These are phyloP conservation scores for Ciborinia camelliae DNA, from an alignment of 2,329 filamentous ascomycete species.

Conservation along the genomic window DNA sequence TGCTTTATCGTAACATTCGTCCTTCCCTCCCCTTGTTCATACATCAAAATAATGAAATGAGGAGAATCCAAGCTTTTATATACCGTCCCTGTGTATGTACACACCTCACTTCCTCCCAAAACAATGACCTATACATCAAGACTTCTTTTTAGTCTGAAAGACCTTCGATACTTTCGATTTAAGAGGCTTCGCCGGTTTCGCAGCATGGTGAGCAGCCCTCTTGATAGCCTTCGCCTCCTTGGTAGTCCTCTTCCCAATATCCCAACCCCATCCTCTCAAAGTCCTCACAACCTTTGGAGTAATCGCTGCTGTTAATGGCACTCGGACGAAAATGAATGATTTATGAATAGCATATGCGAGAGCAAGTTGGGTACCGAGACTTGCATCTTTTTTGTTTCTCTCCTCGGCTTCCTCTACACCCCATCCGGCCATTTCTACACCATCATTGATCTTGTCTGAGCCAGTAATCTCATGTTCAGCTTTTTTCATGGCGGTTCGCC, in stretches of 20 bases:
- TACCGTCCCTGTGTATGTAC: constrained; percentile 1
- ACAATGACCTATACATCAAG: not conserved
- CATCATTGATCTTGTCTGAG: constrained; percentile 45
- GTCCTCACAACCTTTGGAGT: constrained; percentile 93
- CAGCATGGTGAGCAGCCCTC: constrained; percentile 26
- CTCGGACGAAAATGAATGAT: constrained; percentile 93
- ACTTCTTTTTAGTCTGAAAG: constrained; percentile 3
- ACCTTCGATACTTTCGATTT: not conserved
- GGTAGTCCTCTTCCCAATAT: constrained; percentile 74
- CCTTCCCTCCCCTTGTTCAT: not conserved
- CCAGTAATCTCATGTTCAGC: constrained; percentile 45
- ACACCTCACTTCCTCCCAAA: not conserved
- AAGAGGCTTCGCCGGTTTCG: constrained; percentile 21
- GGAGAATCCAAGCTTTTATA: not conserved
- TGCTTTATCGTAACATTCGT: not conserved
- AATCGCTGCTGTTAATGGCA: constrained; percentile 84
- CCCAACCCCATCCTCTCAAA: constrained; percentile 84
- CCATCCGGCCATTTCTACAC: constrained; percentile 53
- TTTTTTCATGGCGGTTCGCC: constrained; percentile 47
- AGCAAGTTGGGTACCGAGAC: constrained; percentile 81
- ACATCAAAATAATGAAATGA: not conserved
- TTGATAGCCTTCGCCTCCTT: constrained; percentile 39
- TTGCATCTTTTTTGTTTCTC: constrained; percentile 63
- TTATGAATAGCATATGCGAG: constrained; percentile 97
- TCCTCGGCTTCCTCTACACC: constrained; percentile 62